A percentile compares a stretch with the other conserved stretches of the same genome.
These are phyloP conservation scores for Amaranthus palmeri DNA, from an alignment of 148 eudicot species.

Conservation along the genomic window DNA sequence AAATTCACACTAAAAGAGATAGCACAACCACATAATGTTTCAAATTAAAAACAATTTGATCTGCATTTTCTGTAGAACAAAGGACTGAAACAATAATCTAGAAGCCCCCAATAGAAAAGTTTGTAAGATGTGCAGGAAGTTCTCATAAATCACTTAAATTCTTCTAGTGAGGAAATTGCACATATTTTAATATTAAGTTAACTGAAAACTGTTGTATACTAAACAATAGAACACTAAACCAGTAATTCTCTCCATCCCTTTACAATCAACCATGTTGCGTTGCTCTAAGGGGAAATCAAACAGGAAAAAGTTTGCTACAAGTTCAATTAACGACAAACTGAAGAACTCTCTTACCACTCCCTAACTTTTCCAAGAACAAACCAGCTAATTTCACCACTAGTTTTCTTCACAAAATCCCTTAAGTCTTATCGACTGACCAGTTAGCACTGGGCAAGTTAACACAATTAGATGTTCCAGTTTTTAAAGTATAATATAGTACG, in stretches of 20 bases:
- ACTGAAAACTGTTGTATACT: not conserved
- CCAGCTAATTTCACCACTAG: not conserved
- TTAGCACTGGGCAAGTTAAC: not conserved
- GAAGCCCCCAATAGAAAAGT: not conserved
- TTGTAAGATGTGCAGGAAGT: not conserved
- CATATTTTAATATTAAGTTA: not conserved
- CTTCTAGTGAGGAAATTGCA: not conserved
- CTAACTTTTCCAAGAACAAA: not conserved
- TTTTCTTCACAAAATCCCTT: not conserved
- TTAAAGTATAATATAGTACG: not conserved
- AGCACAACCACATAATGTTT: not conserved
- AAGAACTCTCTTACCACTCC: not conserved
- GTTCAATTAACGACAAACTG: not conserved
- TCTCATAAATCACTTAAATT: not conserved
- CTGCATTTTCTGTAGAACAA: not conserved
- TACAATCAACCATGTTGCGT: not conserved
- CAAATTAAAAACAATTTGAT: not conserved
- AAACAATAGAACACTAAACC: not conserved
- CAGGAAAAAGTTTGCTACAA: not conserved
- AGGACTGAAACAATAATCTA: not conserved
- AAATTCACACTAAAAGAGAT: constrained; percentile 1
- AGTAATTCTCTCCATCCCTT: not conserved
- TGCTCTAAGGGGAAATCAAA: too few species aligned
- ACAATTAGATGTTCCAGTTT: not conserved
- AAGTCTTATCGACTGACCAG: not conserved